These are phyloP conservation scores for Penicillium verhagenii DNA, from an alignment of 495 filamentous ascomycete genomes.

Conservation along the genomic window DNA sequence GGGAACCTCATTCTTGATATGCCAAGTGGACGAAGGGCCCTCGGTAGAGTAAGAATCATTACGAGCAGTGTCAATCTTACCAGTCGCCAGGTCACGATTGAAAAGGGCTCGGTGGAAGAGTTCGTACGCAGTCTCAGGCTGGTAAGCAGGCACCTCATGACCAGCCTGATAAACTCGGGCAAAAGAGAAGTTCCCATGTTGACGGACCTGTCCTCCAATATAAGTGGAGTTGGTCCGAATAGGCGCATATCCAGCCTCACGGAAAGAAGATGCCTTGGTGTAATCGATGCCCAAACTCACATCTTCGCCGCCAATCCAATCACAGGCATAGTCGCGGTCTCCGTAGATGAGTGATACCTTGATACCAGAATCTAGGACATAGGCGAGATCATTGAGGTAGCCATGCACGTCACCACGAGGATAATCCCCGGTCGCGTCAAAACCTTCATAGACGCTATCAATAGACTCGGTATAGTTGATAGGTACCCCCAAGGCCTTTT, in stretches of 20 bases:
- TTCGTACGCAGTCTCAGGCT: conserved; percentile 53
- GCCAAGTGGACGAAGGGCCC: conserved; percentile 51
- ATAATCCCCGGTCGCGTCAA: conserved; percentile 49
- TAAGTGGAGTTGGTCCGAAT: conserved; percentile 46
- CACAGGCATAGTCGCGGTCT: conserved; percentile 60
- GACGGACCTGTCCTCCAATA: conserved; percentile 52
- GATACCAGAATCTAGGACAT: conserved; percentile 55
- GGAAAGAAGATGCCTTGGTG: conserved; percentile 40
- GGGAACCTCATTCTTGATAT: conserved; percentile 47
- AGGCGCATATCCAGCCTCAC: conserved; percentile 49
- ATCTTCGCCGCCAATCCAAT: conserved; percentile 48
- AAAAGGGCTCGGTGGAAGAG: conserved; percentile 56
- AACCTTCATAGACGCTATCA: conserved; percentile 49
- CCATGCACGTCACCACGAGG: conserved; percentile 45
- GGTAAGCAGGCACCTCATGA: conserved; percentile 61
- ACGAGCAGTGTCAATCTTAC: conserved; percentile 37
- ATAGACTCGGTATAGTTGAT: conserved; percentile 64
- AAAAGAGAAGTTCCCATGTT: conserved; percentile 60
- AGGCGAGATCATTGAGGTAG: conserved; percentile 51
- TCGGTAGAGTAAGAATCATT: conserved; percentile 45
- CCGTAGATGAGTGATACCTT: conserved; percentile 71
- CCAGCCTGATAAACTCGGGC: conserved; percentile 59
- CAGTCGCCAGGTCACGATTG: conserved; percentile 57
- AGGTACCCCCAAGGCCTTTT: conserved; percentile 60
- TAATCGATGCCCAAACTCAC: conserved; percentile 43